These are phyloP conservation scores for Plasmodium sp. DNA, from an alignment of 169 alveolate genomes.

Conservation along the genomic window DNA sequence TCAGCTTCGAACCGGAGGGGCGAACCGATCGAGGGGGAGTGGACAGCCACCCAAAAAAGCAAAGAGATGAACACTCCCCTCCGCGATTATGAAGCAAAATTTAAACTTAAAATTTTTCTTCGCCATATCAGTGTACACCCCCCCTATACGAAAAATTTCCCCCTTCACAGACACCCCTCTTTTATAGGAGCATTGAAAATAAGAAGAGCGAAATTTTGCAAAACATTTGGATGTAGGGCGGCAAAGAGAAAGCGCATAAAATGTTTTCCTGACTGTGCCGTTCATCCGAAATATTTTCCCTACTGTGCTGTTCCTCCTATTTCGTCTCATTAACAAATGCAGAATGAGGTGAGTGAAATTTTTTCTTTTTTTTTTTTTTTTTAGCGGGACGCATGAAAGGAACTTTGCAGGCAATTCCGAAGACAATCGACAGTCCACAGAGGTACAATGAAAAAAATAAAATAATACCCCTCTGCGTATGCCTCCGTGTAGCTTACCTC, in stretches of 20 bases:
- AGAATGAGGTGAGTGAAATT: neutral
- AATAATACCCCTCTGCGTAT: neutral
- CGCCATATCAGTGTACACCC: neutral
- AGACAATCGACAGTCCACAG: constrained; percentile 7
- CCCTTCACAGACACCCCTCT: constrained; percentile 36
- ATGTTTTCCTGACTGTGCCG: neutral
- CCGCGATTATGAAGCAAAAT: neutral
- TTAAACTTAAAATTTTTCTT: neutral
- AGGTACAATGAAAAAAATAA: constrained; percentile 17
- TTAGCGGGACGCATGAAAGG: constrained; percentile 58
- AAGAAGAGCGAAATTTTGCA: constrained; percentile 51
- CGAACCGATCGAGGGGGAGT: neutral
- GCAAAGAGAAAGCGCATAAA: neutral
- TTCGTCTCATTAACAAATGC: neutral
- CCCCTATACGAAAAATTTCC: neutral
- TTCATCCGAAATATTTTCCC: neutral
- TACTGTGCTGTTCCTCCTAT: neutral
- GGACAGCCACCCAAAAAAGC: neutral
- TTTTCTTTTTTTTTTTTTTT: neutral
- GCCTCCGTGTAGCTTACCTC: neutral
- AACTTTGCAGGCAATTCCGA: neutral
- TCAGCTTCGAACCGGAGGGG: neutral
- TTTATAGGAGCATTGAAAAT: constrained; percentile 38
- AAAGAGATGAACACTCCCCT: neutral
- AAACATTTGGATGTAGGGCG: constrained; percentile 48